phyloP scores from a whole-genome alignment of 2,329 filamentous ascomycete genomes.

The Coleophoma eucalyptorum region DNA sequence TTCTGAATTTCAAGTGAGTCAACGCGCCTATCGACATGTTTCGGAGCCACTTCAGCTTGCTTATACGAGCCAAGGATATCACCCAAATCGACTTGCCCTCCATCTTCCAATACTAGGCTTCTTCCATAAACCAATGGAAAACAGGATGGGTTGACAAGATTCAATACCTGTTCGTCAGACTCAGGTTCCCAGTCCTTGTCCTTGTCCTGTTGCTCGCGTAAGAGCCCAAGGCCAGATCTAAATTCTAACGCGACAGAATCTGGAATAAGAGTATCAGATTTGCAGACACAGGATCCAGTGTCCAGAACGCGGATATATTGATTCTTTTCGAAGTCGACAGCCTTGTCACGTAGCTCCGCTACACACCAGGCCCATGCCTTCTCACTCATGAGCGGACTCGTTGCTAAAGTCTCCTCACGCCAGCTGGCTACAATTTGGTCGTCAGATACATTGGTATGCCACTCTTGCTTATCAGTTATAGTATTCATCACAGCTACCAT shows the following conservation, averaged over 20 bases:
- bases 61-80: slow-evolving; percentile 12
- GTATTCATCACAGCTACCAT: slow-evolving; percentile 17
- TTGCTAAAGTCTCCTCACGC: slow-evolving; percentile 10
- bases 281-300: slow-evolving; percentile 33
- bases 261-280: slow-evolving; percentile 44
- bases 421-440: slow-evolving; percentile 14
- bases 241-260: slow-evolving; percentile 35
- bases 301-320: slow-evolving; percentile 3
- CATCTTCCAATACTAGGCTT: slow-evolving; percentile 32
- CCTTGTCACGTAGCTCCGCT: slow-evolving; percentile 8
- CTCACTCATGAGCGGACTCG: neutral
- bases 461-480: slow-evolving; percentile 15
- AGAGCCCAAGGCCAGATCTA: slow-evolving; percentile 31
- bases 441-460: slow-evolving; percentile 11
- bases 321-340: neutral
- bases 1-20: neutral
- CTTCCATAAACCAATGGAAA: slow-evolving; percentile 53
- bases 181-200: slow-evolving; percentile 60
- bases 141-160: slow-evolving; percentile 59
- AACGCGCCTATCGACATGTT: neutral
- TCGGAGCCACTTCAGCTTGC: slow-evolving; percentile 13
- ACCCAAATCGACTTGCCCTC: slow-evolving; percentile 1
- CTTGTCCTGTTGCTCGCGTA: slow-evolving; percentile 49
- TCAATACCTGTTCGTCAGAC: slow-evolving; percentile 49
- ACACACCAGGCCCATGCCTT: slow-evolving; percentile 9